Percentiles rank a stretch among this genome's conserved stretches.
Conservation (phyloP, 805 yeast genomes). For the Jamesozyma lodderae region DNA sequence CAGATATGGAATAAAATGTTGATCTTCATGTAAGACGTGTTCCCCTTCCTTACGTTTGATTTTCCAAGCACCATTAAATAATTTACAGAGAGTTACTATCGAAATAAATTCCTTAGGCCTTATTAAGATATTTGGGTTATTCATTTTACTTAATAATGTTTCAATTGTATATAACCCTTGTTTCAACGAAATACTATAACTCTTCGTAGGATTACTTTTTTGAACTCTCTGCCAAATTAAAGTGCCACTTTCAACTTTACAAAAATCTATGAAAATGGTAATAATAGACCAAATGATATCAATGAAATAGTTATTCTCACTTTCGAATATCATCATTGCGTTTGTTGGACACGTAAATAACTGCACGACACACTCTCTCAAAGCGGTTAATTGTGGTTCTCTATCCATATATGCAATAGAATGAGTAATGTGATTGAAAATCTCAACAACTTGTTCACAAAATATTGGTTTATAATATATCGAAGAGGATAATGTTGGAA, state of each 20-base stretch:
- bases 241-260: slow-evolving; percentile 31
- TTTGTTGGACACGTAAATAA: slow-evolving; percentile 83
- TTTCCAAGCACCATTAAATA: slow-evolving; percentile 51
- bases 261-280: slow-evolving; percentile 36
- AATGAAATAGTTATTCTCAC: slow-evolving; percentile 30
- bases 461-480: slow-evolving; percentile 38
- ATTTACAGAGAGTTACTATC: slow-evolving; percentile 39
- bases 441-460: slow-evolving; percentile 43
- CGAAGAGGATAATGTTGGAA: slow-evolving; percentile 50
- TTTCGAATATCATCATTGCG: slow-evolving; percentile 41
- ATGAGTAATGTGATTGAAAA: slow-evolving; percentile 43
- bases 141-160: slow-evolving; percentile 29
- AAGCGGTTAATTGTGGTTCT: slow-evolving; percentile 76
- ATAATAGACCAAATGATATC: slow-evolving; percentile 41
- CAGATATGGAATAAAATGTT: slow-evolving; percentile 41
- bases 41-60: slow-evolving; percentile 54
- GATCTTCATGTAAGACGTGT: slow-evolving; percentile 54
- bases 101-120: slow-evolving; percentile 33
- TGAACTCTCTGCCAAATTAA: slow-evolving; percentile 30
- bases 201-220: slow-evolving; percentile 28
- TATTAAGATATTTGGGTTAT: slow-evolving; percentile 27
- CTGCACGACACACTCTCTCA: slow-evolving; percentile 72
- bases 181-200: slow-evolving; percentile 28
- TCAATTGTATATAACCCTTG: slow-evolving; percentile 31
- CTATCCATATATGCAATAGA: slow-evolving; percentile 57